Evolutionary conservation across 75 land plant genomes (phyloP).

Genomic region (Ceratopteris richardii): DNA sequence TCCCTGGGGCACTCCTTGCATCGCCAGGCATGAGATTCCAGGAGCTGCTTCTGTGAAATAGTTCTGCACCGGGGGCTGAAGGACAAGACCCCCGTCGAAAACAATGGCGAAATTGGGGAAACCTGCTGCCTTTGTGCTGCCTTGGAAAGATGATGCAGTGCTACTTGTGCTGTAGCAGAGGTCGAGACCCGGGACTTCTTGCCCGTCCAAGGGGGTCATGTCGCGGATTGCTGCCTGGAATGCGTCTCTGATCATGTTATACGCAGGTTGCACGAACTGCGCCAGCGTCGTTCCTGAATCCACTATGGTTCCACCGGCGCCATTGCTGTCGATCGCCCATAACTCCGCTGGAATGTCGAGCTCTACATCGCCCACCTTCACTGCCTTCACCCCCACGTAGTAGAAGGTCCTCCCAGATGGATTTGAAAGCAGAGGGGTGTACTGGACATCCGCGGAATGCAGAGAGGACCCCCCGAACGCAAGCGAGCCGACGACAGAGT

Average conservation of each 20-base stretch:
- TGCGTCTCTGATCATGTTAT: constrained; percentile 28
- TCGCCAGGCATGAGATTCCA: constrained; percentile 37
- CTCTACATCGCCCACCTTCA: constrained; percentile 20
- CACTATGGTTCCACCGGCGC: constrained; percentile 59
- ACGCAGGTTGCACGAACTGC: constrained; percentile 33
- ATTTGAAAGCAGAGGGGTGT: constrained; percentile 49
- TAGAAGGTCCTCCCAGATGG: constrained; percentile 43
- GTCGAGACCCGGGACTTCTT: constrained; percentile 32
- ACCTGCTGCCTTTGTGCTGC: not conserved
- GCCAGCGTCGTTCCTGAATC: constrained; percentile 76
- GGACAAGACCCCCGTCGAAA: constrained; percentile 31
- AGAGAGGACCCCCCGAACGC: constrained; percentile 24
- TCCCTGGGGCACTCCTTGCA: no score
- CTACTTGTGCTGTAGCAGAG: constrained; percentile 45
- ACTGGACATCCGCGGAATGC: not conserved
- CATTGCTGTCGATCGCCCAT: constrained; percentile 47
- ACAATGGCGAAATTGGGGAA: constrained; percentile 34
- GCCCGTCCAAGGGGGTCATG: constrained; percentile 25
- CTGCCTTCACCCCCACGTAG: constrained; percentile 34
- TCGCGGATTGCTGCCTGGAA: constrained; percentile 12
- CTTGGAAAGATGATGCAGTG: no score
- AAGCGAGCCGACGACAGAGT: constrained; percentile 33
- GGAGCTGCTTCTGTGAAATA: constrained; percentile 41
- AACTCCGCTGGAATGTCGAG: constrained; percentile 29
- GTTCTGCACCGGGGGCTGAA: constrained; percentile 41